Evolutionary conservation across 1,284 basidiomycete species (phyloP).

Genomic region (Malassezia arunalokei): DNA sequence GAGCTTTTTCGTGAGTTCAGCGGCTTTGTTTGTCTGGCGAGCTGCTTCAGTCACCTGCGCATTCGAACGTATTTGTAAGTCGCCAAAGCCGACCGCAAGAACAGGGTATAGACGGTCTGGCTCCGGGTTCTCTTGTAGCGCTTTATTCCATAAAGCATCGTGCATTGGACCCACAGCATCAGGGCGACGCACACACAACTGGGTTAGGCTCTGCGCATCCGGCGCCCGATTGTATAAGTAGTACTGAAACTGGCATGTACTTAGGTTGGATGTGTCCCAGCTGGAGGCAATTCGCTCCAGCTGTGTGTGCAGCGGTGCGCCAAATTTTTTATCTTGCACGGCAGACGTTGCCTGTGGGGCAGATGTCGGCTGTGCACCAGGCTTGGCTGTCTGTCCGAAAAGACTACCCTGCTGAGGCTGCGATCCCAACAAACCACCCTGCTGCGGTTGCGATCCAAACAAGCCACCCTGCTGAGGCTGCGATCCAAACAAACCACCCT

Average conservation of each 20-base stretch:
- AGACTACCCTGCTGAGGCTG: background rate
- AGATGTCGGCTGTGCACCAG: background rate
- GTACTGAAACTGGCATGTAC: constrained; percentile 34
- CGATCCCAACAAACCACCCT: background rate
- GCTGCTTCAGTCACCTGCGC: constrained; percentile 28
- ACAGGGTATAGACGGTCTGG: constrained; percentile 37
- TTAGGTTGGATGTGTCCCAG: constrained; percentile 35
- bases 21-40: constrained; percentile 24
- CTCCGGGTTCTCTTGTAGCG: constrained; percentile 38
- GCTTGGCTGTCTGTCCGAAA: background rate
- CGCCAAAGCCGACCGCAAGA: constrained; percentile 38
- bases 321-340: constrained; percentile 30
- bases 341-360: background rate
- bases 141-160: constrained; percentile 36
- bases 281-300: constrained; percentile 35
- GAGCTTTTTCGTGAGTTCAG: constrained; percentile 18
- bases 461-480: background rate
- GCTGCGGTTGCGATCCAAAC: background rate
- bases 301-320: constrained; percentile 22
- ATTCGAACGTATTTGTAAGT: constrained; percentile 32
- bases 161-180: constrained; percentile 39
- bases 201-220: constrained; percentile 23
- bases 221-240: constrained; percentile 39
- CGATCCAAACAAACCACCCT: background rate
- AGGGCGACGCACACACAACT: constrained; percentile 24